A percentile compares a stretch with the other conserved stretches of the same genome.
Conservation (phyloP, 2,329 filamentous ascomycete species). For the Epichloe baconii region DNA sequence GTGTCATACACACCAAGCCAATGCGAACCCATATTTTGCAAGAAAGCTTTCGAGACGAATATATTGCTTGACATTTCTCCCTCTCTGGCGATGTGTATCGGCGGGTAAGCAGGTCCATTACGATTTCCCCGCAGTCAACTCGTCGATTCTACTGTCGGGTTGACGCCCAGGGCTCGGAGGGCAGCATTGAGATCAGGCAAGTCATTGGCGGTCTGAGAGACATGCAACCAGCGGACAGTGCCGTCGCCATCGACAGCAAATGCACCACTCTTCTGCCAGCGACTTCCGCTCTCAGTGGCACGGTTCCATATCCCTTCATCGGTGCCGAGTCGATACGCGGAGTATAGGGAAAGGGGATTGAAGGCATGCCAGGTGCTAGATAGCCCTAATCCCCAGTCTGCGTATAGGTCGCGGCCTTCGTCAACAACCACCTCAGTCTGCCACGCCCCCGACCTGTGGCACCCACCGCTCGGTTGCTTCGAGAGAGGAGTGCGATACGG, state of each 20-base stretch:
- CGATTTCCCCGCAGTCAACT: not conserved
- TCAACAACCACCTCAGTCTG: conserved; percentile 48
- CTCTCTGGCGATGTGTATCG: too few species aligned
- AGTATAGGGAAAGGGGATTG: conserved; percentile 42
- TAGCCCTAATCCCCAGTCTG: conserved; percentile 51
- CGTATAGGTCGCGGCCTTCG: conserved; percentile 44
- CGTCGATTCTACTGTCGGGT: not conserved
- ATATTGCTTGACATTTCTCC: too few species aligned
- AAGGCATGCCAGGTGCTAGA: conserved; percentile 50
- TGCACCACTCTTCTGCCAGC: conserved; percentile 56
- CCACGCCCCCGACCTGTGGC: conserved; percentile 39
- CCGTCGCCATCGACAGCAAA: conserved; percentile 35
- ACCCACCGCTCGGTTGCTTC: conserved; percentile 45
- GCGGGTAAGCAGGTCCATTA: not conserved
- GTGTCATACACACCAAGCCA: too few species aligned
- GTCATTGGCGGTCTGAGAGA: conserved; percentile 18
- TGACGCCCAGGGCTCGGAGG: conserved; percentile 14
- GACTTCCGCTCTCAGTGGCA: conserved; percentile 49
- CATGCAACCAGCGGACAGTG: conserved; percentile 18
- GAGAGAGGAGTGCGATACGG: conserved; percentile 46
- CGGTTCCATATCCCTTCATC: conserved; percentile 54
- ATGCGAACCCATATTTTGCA: too few species aligned
- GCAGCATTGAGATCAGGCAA: conserved; percentile 19
- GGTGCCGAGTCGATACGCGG: conserved; percentile 43
- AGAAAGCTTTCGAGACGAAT: too few species aligned